Evolutionary conservation across 345 rosid genomes (phyloP).

Genomic region (Eutrema heterophyllum): DNA sequence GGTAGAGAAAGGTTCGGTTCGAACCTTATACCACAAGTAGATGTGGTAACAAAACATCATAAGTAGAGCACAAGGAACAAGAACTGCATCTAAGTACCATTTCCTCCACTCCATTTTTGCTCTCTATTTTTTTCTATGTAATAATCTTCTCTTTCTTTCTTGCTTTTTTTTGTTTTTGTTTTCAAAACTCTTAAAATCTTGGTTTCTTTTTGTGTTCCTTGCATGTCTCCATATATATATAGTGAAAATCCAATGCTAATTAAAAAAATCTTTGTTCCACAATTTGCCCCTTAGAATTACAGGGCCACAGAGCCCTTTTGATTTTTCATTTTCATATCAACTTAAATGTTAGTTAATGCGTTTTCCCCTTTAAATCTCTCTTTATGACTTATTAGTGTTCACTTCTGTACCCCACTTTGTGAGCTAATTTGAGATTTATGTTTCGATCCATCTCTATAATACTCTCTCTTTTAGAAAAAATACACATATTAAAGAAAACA

Average conservation of each 20-base stretch:
- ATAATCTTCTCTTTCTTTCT: neutral
- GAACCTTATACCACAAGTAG: conserved; percentile 70
- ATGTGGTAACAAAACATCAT: conserved; percentile 48
- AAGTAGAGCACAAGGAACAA: conserved; percentile 61
- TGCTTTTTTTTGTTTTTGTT: neutral
- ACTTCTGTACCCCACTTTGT: conserved; percentile 31
- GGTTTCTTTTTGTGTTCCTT: conserved; percentile 7
- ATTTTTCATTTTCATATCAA: neutral
- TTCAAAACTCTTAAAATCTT: conserved; percentile 14
- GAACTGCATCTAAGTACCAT: conserved; percentile 61
- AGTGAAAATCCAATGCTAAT: conserved; percentile 2
- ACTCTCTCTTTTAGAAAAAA: no score
- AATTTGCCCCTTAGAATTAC: conserved; percentile 14
- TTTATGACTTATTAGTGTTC: conserved; percentile 24
- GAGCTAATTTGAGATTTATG: conserved; percentile 1
- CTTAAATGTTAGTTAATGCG: neutral
- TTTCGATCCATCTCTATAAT: no score
- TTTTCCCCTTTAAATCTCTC: conserved; percentile 13
- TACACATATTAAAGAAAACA: no score
- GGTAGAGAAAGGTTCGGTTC: conserved; percentile 70
- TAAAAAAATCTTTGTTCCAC: neutral
- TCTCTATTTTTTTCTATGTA: neutral
- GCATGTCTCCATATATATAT: conserved; percentile 19
- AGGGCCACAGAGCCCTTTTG: conserved; percentile 8
- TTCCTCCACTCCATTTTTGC: conserved; percentile 34